A percentile compares a stretch with the other conserved stretches of the same genome.
These are phyloP conservation scores for Dactylellina drechsleri DNA, from an alignment of 2,329 filamentous ascomycete genomes.

Conservation along the genomic window DNA sequence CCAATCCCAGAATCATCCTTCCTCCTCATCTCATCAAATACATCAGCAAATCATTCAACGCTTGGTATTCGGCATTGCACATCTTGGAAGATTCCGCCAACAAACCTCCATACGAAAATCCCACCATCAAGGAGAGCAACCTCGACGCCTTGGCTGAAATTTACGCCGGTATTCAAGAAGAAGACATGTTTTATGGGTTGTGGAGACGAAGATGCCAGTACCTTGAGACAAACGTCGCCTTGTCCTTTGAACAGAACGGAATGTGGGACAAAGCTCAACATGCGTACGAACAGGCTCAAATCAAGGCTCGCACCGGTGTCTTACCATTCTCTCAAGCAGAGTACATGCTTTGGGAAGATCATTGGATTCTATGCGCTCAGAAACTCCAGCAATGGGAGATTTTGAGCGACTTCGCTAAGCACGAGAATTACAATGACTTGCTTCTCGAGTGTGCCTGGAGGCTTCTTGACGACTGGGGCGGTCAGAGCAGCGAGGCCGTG, in stretches of 20 bases:
- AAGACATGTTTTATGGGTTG: constrained; percentile 96
- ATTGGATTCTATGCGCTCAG: constrained; percentile 97
- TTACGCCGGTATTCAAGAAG: constrained; percentile 89
- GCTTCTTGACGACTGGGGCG: constrained; percentile 93
- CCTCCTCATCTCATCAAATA: constrained; percentile 97
- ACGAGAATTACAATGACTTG: constrained; percentile 97
- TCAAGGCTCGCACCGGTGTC: constrained; percentile 95
- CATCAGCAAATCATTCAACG: constrained; percentile 90
- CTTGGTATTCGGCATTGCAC: constrained; percentile 93
- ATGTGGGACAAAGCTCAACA: constrained; percentile 99
- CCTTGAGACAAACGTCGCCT: constrained; percentile 93
- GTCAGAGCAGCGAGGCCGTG: constrained; percentile 85
- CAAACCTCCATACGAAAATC: constrained; percentile 82
- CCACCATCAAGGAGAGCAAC: constrained; percentile 88
- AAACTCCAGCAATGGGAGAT: constrained; percentile 99
- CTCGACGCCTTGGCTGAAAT: constrained; percentile 94
- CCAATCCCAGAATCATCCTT: constrained; percentile 87
- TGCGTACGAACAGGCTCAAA: constrained; percentile 94
- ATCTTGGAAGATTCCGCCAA: constrained; percentile 91
- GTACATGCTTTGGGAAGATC: constrained; percentile 99
- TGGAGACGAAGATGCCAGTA: constrained; percentile 96
- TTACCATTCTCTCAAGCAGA: constrained; percentile 95
- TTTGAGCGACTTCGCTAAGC: constrained; percentile 94
- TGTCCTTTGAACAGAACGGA: constrained; percentile 98
- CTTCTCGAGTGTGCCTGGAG: constrained; percentile 95